Evolutionary conservation across 1,139 yeast genomes (phyloP), one percentile per base, ranked within the genome.

Genomic region (Geotrichum restrictum): DNA sequence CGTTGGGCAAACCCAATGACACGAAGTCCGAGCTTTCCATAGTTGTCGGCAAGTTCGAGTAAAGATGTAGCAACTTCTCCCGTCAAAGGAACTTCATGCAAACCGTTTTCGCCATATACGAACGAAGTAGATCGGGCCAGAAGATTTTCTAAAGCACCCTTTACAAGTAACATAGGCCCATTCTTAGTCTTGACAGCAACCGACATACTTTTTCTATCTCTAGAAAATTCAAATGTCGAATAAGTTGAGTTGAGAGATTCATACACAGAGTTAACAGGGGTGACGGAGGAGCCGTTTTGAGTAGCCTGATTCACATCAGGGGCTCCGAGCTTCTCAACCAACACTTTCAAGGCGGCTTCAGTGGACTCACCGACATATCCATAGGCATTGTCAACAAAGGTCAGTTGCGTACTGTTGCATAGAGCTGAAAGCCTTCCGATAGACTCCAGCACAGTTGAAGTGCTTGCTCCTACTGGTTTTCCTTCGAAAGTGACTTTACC

Each of bases 111-210:
- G 13, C 66, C 68, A 45, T 64, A 60, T 19, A 74, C 69, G 27
- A 70, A 65, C 65, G 65, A 62, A n/a, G 61, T 53, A 48, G 79
- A 76, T 53, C 77, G 67, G 5, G 65, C 65, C 47, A 79, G 62
- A 27, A 79, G 62, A 31, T 76, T 65, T 60, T 79, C 83, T 5
- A 80, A 81, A 0, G 82, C 82, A 56, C 82, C 83, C 59, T 79
- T 79, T 31, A 78, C 73, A 56, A 74, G 69, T 31, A 77, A 67
- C 31, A 60, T 48, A 0, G 54, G 55, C 1, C 54, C 59, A 33
- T 56, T 57, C 4, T 58, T 55, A 14, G 65, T 56, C 21, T 66
- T 60, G 56, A 75, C 74, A n/a, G 76, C 64, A 1, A 76, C 73
- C 2, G 79, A 73, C 80, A 77, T 76, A 59, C 78, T 65, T 63